Conservation (phyloP, 306 rosid genomes). For the Sindora glabra region DNA sequence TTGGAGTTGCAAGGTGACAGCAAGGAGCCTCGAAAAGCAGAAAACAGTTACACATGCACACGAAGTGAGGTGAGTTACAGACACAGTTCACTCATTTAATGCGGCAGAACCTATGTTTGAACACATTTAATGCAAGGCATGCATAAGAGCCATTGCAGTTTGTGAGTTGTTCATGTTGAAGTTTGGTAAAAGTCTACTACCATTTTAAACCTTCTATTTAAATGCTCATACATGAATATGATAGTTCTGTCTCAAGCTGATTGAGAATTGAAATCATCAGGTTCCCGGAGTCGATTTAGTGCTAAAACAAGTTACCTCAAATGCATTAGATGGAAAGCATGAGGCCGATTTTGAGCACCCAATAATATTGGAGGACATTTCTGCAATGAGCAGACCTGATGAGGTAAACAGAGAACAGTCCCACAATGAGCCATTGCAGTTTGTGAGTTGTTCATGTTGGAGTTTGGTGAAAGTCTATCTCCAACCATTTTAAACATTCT, state of each 20-base stretch:
- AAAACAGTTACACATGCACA: slow-evolving; percentile 16
- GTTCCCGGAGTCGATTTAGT: slow-evolving; percentile 17
- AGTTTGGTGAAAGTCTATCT: slow-evolving; percentile 1
- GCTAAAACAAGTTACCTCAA: slow-evolving; percentile 11
- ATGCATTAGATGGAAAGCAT: not conserved
- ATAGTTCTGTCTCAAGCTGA: slow-evolving; percentile 1
- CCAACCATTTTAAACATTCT: not conserved
- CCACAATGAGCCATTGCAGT: not conserved
- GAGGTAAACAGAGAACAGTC: too few relatives aligned
- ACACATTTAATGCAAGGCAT: not conserved
- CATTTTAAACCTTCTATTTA: not conserved
- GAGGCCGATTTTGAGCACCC: not conserved
- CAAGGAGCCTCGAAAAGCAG: slow-evolving; percentile 13
- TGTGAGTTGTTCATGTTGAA: not conserved
- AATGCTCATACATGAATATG: not conserved
- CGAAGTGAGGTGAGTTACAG: slow-evolving; percentile 26
- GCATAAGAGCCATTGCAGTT: not conserved
- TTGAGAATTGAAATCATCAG: slow-evolving; percentile 18
- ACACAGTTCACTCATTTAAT: not conserved
- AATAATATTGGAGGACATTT: slow-evolving; percentile 18
- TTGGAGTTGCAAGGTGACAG: slow-evolving; percentile 14
- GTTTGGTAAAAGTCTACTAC: not conserved
- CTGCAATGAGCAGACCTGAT: slow-evolving; percentile 5
- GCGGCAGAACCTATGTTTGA: too few relatives aligned
- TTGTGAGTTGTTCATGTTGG: not conserved